phyloP scores from a whole-genome alignment of 169 alveolate species.

The Eimeria necatrix region DNA sequence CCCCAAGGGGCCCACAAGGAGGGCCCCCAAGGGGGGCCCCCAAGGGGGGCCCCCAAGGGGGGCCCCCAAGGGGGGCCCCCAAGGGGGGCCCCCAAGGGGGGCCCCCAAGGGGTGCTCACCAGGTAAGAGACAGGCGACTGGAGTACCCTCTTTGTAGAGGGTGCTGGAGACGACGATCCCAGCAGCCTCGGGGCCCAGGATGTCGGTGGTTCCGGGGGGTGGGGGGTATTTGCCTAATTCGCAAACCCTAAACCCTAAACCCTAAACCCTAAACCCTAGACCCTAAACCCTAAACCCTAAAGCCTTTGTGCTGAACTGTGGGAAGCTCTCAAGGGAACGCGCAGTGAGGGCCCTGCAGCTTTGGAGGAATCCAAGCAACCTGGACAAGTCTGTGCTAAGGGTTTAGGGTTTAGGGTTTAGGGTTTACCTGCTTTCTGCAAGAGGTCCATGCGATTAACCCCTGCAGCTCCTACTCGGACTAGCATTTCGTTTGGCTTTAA shows the following conservation, averaged over 20 bases:
- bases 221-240: slow-evolving; percentile 64
- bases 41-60: too few species aligned
- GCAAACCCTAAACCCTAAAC: background rate
- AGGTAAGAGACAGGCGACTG: slow-evolving; percentile 34
- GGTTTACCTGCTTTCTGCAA: slow-evolving; percentile 53
- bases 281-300: slow-evolving; percentile 4
- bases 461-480: slow-evolving; percentile 46
- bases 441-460: slow-evolving; percentile 67
- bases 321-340: background rate
- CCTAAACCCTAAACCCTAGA: slow-evolving; percentile 49
- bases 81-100: too few species aligned
- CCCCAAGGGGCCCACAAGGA: too few species aligned
- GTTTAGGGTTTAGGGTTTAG: background rate
- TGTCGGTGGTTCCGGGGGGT: slow-evolving; percentile 28
- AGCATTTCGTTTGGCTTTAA: background rate
- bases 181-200: slow-evolving; percentile 67
- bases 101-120: background rate
- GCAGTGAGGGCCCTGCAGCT: background rate
- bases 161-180: slow-evolving; percentile 48
- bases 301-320: background rate
- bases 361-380: too few species aligned
- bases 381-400: too few species aligned
- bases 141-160: background rate
- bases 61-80: too few species aligned
- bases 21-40: too few species aligned